Evolutionary conservation across 352 stramenopile species (phyloP).

Genomic region (Hyaloperonospora arabidopsidis): DNA sequence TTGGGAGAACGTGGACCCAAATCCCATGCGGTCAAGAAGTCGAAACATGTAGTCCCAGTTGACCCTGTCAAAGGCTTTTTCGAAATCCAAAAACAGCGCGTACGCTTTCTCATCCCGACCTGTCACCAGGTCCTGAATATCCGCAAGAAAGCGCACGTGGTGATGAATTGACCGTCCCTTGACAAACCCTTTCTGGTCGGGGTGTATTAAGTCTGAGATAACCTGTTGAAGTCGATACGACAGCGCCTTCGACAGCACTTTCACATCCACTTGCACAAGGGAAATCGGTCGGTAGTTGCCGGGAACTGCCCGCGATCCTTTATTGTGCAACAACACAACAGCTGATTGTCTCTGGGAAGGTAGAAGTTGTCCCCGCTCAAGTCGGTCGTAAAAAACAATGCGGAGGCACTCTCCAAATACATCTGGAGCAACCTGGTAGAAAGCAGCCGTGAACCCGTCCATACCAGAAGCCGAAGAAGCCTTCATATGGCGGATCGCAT

Average conservation of each 20-base stretch:
- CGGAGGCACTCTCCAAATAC: background rate
- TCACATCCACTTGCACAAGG: constrained; percentile 6
- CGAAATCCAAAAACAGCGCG: constrained; percentile 4
- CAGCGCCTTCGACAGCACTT: background rate
- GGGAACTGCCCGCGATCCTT: background rate
- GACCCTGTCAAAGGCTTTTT: constrained; percentile 5
- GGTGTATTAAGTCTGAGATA: background rate
- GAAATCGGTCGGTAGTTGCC: constrained; percentile 8
- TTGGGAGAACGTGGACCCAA: background rate
- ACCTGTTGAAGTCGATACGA: background rate
- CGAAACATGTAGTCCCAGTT: background rate
- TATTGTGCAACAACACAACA: too few species aligned
- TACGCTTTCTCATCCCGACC: background rate
- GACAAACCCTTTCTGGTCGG: constrained; percentile 1
- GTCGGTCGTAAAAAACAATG: background rate
- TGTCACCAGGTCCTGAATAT: background rate
- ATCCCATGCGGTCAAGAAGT: too few species aligned
- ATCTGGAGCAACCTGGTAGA: background rate
- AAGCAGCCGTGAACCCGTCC: background rate
- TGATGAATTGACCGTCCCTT: background rate
- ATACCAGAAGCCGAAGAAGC: background rate
- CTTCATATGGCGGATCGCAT: background rate
- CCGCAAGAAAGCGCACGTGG: background rate
- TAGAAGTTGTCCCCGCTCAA: background rate
- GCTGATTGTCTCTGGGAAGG: background rate